A percentile compares a stretch with the other conserved stretches of the same genome.
Conservation (phyloP, 73 alveolate genomes). For the Paramecium tetraurelia region DNA sequence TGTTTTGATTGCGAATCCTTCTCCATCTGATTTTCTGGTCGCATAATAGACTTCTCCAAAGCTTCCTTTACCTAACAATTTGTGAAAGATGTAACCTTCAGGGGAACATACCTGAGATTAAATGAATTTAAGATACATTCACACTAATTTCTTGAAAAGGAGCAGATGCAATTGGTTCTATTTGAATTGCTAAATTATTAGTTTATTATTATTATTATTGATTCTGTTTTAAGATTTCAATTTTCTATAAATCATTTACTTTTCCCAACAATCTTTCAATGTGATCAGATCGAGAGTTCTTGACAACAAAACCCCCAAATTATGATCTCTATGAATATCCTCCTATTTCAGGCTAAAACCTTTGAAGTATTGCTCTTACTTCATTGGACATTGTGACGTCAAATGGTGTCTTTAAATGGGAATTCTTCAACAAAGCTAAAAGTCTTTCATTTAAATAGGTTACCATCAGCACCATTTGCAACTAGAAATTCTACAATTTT, state of each 20-base stretch:
- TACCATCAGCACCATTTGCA: constrained; percentile 37
- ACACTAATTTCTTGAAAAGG: neutral
- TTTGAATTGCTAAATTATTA: neutral
- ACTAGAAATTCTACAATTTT: constrained; percentile 48
- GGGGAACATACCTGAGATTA: neutral
- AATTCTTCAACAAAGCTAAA: neutral
- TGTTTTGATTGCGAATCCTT: constrained; percentile 66
- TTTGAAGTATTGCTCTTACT: constrained; percentile 7
- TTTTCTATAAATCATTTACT: neutral
- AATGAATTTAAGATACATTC: neutral
- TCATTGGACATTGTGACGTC: constrained; percentile 26
- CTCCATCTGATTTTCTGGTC: neutral
- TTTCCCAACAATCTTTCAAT: constrained; percentile 7
- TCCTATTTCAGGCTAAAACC: neutral
- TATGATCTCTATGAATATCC: constrained; percentile 43
- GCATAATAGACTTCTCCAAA: constrained; percentile 66
- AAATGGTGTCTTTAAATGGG: constrained; percentile 7
- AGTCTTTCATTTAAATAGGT: neutral
- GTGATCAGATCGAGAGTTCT: constrained; percentile 58
- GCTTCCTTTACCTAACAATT: constrained; percentile 60
- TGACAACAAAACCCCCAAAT: constrained; percentile 34
- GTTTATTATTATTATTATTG: neutral
- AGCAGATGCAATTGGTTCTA: neutral
- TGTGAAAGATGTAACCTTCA: constrained; percentile 35
- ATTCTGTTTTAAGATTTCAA: neutral